These are phyloP conservation scores for Proliferodiscus dingleyae DNA, from an alignment of 2,329 filamentous ascomycete genomes.

Conservation along the genomic window DNA sequence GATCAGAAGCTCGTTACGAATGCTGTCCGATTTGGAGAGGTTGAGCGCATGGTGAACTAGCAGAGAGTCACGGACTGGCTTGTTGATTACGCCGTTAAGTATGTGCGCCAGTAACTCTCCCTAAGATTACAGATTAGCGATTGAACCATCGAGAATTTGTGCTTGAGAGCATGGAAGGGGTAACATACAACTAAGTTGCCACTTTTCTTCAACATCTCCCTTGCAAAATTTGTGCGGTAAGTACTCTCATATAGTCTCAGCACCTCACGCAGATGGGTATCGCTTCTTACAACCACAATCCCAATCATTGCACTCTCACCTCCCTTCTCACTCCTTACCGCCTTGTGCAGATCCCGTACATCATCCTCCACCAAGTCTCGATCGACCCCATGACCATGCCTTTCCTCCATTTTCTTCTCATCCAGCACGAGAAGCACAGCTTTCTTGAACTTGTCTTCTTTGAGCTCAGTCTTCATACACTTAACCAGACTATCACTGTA, in stretches of 20 bases:
- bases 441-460: slow-evolving; percentile 92
- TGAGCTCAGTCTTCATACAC: slow-evolving; percentile 90
- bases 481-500: slow-evolving; percentile 75
- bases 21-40: slow-evolving; percentile 56
- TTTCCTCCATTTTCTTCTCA: slow-evolving; percentile 76
- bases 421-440: slow-evolving; percentile 82
- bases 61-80: slow-evolving; percentile 85
- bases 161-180: slow-evolving; percentile 2
- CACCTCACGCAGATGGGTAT: slow-evolving; percentile 76
- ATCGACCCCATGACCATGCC: slow-evolving; percentile 21
- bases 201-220: slow-evolving; percentile 82
- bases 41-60: slow-evolving; percentile 87
- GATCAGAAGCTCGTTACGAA: slow-evolving; percentile 82
- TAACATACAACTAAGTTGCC: slow-evolving; percentile 82
- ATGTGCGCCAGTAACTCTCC: slow-evolving; percentile 93
- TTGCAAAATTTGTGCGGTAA: slow-evolving; percentile 76
- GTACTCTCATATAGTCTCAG: slow-evolving; percentile 69
- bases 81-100: slow-evolving; percentile 94
- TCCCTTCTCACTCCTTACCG: slow-evolving; percentile 68
- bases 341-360: slow-evolving; percentile 62
- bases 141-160: background rate
- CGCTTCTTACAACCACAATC: slow-evolving; percentile 75
- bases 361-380: slow-evolving; percentile 61
- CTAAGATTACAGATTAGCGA: slow-evolving; percentile 42
- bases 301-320: slow-evolving; percentile 84